These are phyloP conservation scores for Ramichloridium luteum DNA, from an alignment of 2,329 filamentous ascomycete species.

Conservation along the genomic window DNA sequence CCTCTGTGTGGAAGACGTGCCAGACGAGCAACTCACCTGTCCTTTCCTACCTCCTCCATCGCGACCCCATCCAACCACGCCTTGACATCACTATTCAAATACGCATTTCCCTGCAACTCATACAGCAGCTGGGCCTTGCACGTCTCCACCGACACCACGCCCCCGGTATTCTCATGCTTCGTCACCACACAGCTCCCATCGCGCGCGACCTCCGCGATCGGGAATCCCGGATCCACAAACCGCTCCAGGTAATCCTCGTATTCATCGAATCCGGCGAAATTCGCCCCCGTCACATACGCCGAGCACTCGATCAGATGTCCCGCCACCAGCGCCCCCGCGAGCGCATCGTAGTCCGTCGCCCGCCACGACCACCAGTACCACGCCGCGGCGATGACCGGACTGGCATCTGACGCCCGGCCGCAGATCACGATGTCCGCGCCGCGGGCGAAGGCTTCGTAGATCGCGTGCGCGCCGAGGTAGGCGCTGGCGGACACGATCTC, in stretches of 20 bases:
- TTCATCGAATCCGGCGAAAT: constrained; percentile 30
- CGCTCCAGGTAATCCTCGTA: constrained; percentile 21
- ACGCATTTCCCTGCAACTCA: constrained; percentile 42
- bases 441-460: constrained; percentile 26
- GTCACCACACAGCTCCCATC: constrained; percentile 25
- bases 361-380: constrained; percentile 33
- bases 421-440: constrained; percentile 33
- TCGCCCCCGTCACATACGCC: constrained; percentile 30
- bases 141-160: constrained; percentile 34
- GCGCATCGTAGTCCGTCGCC: constrained; percentile 24
- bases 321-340: constrained; percentile 29
- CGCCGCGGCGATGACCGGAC: constrained; percentile 30
- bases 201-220: constrained; percentile 22
- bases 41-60: constrained; percentile 37
- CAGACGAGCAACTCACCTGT: too few species aligned
- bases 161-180: constrained; percentile 25
- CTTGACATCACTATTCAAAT: constrained; percentile 45
- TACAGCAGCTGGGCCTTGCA: constrained; percentile 42
- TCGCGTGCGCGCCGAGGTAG: constrained; percentile 33
- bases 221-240: constrained; percentile 23
- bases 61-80: constrained; percentile 38
- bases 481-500: constrained; percentile 21
- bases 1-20: too few species aligned
- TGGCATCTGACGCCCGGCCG: constrained; percentile 31
- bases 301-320: constrained; percentile 32